Evolutionary conservation across 176 grass and related monocot species (phyloP).

Genomic region (Musa beccarii): DNA sequence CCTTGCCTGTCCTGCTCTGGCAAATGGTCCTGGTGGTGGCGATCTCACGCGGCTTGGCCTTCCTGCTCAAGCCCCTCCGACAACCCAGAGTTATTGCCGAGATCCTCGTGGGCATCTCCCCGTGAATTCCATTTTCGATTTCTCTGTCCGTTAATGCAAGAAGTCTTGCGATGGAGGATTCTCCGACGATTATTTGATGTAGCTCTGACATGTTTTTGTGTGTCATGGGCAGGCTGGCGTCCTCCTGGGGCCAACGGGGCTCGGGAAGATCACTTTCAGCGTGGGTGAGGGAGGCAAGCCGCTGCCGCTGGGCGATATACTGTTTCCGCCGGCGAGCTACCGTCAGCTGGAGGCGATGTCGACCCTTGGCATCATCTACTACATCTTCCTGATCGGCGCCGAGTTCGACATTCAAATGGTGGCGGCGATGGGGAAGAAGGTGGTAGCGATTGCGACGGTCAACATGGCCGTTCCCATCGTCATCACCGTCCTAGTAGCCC

Average conservation of each 20-base stretch:
- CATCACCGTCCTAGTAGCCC: not conserved
- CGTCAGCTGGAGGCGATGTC: not conserved
- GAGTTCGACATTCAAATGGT: not conserved
- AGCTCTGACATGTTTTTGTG: too few species aligned
- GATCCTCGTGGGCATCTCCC: constrained; percentile 2
- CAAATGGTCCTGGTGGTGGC: not conserved
- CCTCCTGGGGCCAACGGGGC: not conserved
- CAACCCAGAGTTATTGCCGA: constrained; percentile 6
- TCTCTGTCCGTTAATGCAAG: too few species aligned
- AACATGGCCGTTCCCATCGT: not conserved
- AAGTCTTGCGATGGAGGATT: too few species aligned
- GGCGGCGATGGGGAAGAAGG: not conserved
- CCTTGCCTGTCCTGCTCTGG: not conserved
- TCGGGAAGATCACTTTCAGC: not conserved
- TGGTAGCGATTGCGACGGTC: not conserved
- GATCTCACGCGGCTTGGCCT: not conserved
- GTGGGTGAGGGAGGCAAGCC: not conserved
- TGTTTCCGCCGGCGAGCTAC: not conserved
- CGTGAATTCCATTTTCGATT: too few species aligned
- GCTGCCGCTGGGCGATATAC: not conserved
- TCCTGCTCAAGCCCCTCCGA: constrained; percentile 6
- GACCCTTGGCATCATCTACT: not conserved
- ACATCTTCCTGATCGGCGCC: not conserved
- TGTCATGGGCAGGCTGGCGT: not conserved
- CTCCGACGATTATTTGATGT: too few species aligned